These are phyloP conservation scores for Kockovaella imperatae DNA, from an alignment of 768 basidiomycete species.

Conservation along the genomic window DNA sequence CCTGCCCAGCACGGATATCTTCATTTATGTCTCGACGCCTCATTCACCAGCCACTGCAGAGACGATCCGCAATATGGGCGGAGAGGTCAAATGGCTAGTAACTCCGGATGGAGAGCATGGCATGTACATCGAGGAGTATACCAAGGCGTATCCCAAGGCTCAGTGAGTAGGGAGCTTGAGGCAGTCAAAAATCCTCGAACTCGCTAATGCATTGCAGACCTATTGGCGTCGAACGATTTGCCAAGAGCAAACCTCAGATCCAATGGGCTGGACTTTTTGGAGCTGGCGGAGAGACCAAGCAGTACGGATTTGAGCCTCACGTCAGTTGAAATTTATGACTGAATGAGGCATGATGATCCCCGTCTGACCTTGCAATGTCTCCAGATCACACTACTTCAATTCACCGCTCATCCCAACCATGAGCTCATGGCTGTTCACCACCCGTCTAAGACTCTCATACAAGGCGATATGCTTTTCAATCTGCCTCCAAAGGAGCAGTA, in stretches of 20 bases:
- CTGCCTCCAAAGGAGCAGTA: slow-evolving; percentile 68
- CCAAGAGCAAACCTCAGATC: slow-evolving; percentile 49
- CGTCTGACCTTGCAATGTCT: neutral
- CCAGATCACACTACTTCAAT: slow-evolving; percentile 48
- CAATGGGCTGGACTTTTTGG: slow-evolving; percentile 57
- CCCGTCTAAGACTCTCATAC: slow-evolving; percentile 61
- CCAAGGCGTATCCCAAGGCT: slow-evolving; percentile 57
- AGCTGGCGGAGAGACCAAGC: slow-evolving; percentile 55
- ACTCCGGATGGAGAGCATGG: slow-evolving; percentile 46
- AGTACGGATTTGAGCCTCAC: slow-evolving; percentile 67
- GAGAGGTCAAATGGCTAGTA: slow-evolving; percentile 42
- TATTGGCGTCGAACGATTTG: slow-evolving; percentile 56
- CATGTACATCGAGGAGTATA: slow-evolving; percentile 45
- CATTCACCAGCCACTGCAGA: slow-evolving; percentile 58
- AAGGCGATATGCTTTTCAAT: slow-evolving; percentile 79
- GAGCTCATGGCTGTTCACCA: slow-evolving; percentile 77
- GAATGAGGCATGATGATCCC: neutral
- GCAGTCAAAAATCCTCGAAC: too few species aligned
- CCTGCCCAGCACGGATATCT: slow-evolving; percentile 57
- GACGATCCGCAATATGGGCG: slow-evolving; percentile 58
- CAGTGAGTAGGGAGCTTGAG: too few species aligned
- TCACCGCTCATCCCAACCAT: slow-evolving; percentile 59
- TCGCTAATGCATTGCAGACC: slow-evolving; percentile 41
- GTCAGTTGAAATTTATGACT: too few species aligned
- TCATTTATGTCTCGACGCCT: slow-evolving; percentile 75